phyloP scores from a whole-genome alignment of 192 early-diverging fungal species.

The Entomortierella chlamydospora region DNA sequence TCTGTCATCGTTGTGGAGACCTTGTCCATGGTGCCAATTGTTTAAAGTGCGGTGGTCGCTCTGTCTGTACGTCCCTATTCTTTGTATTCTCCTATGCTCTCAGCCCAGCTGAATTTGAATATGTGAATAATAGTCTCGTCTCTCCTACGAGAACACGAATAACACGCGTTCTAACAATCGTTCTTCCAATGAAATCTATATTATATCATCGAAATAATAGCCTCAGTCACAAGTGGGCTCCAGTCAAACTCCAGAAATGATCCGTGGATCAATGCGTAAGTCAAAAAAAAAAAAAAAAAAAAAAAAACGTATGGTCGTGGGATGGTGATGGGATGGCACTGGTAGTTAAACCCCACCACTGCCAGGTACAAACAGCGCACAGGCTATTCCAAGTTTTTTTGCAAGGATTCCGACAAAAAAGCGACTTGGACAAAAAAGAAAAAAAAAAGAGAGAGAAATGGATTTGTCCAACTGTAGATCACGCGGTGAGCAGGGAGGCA shows the following conservation, averaged over 20 bases:
- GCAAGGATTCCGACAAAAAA: too few species aligned
- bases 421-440: too few species aligned
- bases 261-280: conserved; percentile 55
- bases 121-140: too few species aligned
- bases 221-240: conserved; percentile 53
- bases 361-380: too few species aligned
- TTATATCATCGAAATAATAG: conserved; percentile 1
- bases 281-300: not conserved
- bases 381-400: too few species aligned
- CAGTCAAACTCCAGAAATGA: conserved; percentile 46
- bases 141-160: too few species aligned
- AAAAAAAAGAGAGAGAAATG: not conserved
- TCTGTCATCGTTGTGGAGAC: conserved; percentile 65
- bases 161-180: not conserved
- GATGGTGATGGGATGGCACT: too few species aligned
- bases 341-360: too few species aligned
- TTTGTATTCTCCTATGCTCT: not conserved
- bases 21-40: conserved; percentile 58
- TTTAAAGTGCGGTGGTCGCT: conserved; percentile 61
- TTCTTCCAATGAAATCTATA: conserved; percentile 10
- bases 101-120: too few species aligned
- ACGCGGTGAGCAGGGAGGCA: not conserved
- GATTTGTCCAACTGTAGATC: not conserved
- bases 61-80: conserved; percentile 53
- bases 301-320: too few species aligned